Base-by-base conservation (phyloP, 805 yeast genomes). In the Ogataea sp. region DNA sequence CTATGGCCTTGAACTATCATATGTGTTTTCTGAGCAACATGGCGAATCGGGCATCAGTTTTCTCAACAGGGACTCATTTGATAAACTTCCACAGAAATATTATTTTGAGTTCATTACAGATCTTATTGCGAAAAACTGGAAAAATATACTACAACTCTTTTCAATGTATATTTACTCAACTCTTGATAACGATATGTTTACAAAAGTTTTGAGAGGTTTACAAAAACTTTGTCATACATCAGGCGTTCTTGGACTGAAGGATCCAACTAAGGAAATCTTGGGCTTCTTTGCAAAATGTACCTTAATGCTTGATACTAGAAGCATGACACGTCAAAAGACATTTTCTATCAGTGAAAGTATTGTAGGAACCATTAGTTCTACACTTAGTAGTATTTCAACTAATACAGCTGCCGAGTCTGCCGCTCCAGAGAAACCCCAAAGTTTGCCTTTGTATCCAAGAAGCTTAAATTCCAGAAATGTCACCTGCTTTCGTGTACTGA, bases 141-240 rank as follows among this genome's bases (percentile, higher is more conserved):
- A 55, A 18, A 51, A 60, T 1, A 46, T 80, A 1, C 60, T 75
- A 18, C 56, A 62, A 3, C 59, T 73, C 23, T 73, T 71, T 35
- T 60, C 71, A 9, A 64, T 68, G 3, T 79, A 75, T 38, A 53
- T 90, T 7, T 78, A 78, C 48, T 75, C 88, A 0, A 66, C 83
- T 5, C 59, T 85, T 51, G 95, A 87, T 49, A 67, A 71, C 39
- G 90, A 83, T 15, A 52, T 78, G 17, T 89, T 84, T 56, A 83
- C 83, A 41, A 60, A 66, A 9, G 52, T 81, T 3, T 75, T 88
- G 2, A 65, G 95, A 30, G 73, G 94, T 0, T 67, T 85, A 7
- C 97, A 90, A 55, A 80, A 81, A 45, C 67, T 85, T 36, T 77
- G 95, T 6, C 96, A 87, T 54, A 77, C 89, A 0, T 72, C 89